Evolutionary conservation across 176 grass and related monocot genomes (phyloP).

Genomic region (Areca catechu): DNA sequence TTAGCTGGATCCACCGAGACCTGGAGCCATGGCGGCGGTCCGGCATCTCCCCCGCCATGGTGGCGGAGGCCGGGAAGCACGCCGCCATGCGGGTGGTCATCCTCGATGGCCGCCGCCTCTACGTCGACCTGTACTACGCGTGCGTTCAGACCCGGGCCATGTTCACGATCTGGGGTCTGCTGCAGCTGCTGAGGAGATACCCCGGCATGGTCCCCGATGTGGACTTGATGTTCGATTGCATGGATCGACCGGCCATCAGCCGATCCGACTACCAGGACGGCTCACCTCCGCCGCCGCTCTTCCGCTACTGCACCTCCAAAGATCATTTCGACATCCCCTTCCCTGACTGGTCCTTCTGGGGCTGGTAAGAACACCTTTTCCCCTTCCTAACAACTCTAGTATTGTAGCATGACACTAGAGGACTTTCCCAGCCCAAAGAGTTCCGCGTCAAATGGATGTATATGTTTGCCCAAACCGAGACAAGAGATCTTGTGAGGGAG

Average conservation of each 20-base stretch:
- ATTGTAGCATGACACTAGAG: too few species aligned
- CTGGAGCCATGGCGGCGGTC: conserved; percentile 52
- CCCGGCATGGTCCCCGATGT: conserved; percentile 78
- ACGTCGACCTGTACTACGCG: conserved; percentile 78
- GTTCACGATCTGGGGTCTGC: conserved; percentile 72
- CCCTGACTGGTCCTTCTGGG: conserved; percentile 99
- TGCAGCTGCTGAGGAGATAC: conserved; percentile 73
- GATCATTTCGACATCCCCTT: conserved; percentile 94
- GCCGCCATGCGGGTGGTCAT: conserved; percentile 66
- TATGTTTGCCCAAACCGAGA: too few species aligned
- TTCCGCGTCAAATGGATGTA: too few species aligned
- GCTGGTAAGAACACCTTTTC: conserved; percentile 38
- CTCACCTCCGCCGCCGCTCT: conserved; percentile 48
- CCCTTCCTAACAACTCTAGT: too few species aligned
- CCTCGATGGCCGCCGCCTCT: conserved; percentile 44
- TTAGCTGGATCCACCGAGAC: conserved; percentile 56
- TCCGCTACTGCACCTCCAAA: conserved; percentile 79
- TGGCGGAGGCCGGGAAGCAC: conserved; percentile 32
- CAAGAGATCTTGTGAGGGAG: too few species aligned
- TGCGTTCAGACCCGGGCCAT: conserved; percentile 88
- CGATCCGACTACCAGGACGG: conserved; percentile 27
- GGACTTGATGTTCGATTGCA: conserved; percentile 95
- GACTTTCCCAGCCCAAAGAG: too few species aligned
- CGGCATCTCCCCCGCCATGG: conserved; percentile 35
- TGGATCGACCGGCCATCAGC: conserved; percentile 72